phyloP scores from a whole-genome alignment of 768 basidiomycete species.

The Auricularia heimuer region DNA sequence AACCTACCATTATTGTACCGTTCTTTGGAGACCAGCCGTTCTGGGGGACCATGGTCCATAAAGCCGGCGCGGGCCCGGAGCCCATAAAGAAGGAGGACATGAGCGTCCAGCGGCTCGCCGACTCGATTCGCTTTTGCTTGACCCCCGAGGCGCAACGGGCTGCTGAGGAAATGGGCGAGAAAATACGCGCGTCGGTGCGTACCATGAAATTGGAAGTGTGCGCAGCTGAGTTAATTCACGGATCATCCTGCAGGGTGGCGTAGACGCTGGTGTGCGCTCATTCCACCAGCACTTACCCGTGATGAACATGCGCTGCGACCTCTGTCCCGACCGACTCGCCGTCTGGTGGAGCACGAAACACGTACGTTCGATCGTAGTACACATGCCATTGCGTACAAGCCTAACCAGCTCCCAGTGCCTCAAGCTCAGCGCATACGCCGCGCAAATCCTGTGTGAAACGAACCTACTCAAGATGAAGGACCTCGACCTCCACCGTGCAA shows the following conservation, averaged over 20 bases:
- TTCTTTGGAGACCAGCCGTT: slow-evolving; percentile 60
- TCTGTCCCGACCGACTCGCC: slow-evolving; percentile 41
- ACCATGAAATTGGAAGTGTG: background rate
- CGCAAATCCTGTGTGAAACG: slow-evolving; percentile 38
- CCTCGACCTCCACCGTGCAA: slow-evolving; percentile 39
- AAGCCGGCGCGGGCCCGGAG: slow-evolving; percentile 50
- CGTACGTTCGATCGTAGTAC: slow-evolving; percentile 17
- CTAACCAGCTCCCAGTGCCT: slow-evolving; percentile 28
- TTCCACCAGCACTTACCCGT: slow-evolving; percentile 54
- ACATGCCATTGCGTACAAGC: background rate
- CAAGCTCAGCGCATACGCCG: slow-evolving; percentile 44
- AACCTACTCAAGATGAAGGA: slow-evolving; percentile 32
- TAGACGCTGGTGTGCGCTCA: slow-evolving; percentile 37
- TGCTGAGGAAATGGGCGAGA: slow-evolving; percentile 38
- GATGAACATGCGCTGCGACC: slow-evolving; percentile 53
- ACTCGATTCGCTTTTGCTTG: slow-evolving; percentile 41
- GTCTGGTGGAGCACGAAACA: slow-evolving; percentile 50
- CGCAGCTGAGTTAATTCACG: background rate
- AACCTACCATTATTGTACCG: slow-evolving; percentile 52
- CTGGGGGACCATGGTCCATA: slow-evolving; percentile 50
- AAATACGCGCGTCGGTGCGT: slow-evolving; percentile 40
- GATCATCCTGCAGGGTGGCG: slow-evolving; percentile 31
- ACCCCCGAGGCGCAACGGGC: slow-evolving; percentile 38
- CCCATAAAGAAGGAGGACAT: slow-evolving; percentile 50
- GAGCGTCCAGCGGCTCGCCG: slow-evolving; percentile 35